A percentile compares a stretch with the other conserved stretches of the same genome.
These are phyloP conservation scores for Geotrichum klebahnii DNA, from an alignment of 1,139 yeast genomes.

Conservation along the genomic window DNA sequence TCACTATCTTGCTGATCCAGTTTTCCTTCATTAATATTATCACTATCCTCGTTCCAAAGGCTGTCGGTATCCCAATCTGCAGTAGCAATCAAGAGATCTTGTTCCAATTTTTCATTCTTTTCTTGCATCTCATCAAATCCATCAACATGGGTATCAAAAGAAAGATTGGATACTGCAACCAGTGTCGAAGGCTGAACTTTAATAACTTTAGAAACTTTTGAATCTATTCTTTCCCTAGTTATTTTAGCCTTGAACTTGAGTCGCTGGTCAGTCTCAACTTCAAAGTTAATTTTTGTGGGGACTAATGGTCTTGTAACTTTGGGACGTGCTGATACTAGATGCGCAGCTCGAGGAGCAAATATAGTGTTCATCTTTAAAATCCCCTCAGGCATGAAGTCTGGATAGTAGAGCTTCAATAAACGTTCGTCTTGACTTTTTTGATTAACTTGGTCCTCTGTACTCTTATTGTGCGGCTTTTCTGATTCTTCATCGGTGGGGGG, in stretches of 20 bases:
- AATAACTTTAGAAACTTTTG: constrained; percentile 4
- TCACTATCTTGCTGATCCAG: constrained; percentile 16
- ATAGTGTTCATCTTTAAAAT: constrained; percentile 63
- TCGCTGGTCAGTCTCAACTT: constrained; percentile 44
- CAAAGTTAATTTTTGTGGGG: constrained; percentile 48
- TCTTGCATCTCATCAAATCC: constrained; percentile 23
- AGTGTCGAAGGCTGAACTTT: constrained; percentile 17
- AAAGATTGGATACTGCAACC: constrained; percentile 23
- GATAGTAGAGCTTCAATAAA: constrained; percentile 47
- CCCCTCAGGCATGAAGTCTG: constrained; percentile 54
- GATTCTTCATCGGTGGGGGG: constrained; percentile 9
- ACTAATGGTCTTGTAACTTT: constrained; percentile 54
- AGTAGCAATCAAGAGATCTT: constrained; percentile 65
- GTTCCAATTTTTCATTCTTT: constrained; percentile 36
- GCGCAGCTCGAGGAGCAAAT: constrained; percentile 60
- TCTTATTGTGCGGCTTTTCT: neutral
- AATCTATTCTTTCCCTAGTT: constrained; percentile 7
- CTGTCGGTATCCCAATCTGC: constrained; percentile 80
- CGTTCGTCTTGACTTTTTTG: constrained; percentile 34
- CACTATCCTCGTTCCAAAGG: constrained; percentile 49
- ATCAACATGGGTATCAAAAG: constrained; percentile 15
- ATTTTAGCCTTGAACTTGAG: constrained; percentile 27
- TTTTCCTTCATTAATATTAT: no score
- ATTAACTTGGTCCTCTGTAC: neutral
- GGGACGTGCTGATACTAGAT: constrained; percentile 52